A percentile compares a stretch with the other conserved stretches of the same genome.
Evolutionary conservation across 768 basidiomycete species (phyloP).

Genomic region (Mycena olivaceomarginata): DNA sequence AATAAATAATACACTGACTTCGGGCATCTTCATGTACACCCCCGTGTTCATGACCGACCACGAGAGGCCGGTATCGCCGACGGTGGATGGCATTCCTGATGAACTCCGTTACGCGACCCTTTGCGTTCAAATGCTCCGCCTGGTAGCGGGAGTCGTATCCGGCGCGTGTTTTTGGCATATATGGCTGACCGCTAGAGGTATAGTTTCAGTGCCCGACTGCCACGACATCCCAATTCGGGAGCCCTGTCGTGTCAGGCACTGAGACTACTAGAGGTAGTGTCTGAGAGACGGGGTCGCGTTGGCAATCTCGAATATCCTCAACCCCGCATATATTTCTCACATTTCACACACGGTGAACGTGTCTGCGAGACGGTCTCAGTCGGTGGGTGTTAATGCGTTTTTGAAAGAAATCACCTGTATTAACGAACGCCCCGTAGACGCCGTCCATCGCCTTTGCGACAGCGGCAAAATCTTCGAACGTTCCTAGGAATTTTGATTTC

Average conservation of each 20-base stretch:
- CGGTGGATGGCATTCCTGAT: slow-evolving; percentile 57
- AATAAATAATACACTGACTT: slow-evolving; percentile 49
- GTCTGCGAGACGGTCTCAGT: background rate
- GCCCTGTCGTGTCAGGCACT: no score
- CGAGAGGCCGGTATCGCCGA: slow-evolving; percentile 53
- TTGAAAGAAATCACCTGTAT: slow-evolving; percentile 49
- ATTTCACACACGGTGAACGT: slow-evolving; percentile 64
- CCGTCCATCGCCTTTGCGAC: slow-evolving; percentile 57
- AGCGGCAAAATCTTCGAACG: slow-evolving; percentile 55
- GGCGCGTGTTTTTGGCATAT: slow-evolving; percentile 57
- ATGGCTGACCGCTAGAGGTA: slow-evolving; percentile 59
- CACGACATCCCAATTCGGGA: no score
- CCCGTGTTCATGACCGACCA: slow-evolving; percentile 62
- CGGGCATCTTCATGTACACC: slow-evolving; percentile 65
- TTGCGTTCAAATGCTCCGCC: slow-evolving; percentile 62
- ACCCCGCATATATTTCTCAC: slow-evolving; percentile 60
- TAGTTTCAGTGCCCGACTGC: no score
- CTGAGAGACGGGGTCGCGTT: slow-evolving; percentile 55
- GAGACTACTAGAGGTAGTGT: slow-evolving; percentile 59
- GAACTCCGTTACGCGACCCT: slow-evolving; percentile 63
- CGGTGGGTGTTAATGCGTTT: background rate
- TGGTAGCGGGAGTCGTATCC: slow-evolving; percentile 55
- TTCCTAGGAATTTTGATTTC: background rate
- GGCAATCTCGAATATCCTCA: slow-evolving; percentile 64
- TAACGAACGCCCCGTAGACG: slow-evolving; percentile 64